phyloP scores from a whole-genome alignment of 2,329 filamentous ascomycete species.

The Beauveria sp. region DNA sequence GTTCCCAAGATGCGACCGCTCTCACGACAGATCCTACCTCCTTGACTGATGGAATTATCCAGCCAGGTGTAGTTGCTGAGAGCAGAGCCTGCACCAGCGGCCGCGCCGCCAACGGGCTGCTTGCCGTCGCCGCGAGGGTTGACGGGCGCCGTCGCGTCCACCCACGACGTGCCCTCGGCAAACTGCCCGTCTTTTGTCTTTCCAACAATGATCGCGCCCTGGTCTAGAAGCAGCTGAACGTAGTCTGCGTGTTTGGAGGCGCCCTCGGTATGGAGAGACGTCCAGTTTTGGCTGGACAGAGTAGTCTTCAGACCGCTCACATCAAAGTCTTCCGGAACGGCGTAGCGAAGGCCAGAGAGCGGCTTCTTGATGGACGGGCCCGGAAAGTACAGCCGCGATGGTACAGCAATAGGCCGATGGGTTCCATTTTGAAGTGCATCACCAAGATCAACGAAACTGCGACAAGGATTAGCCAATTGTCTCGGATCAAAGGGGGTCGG shows the following conservation, averaged over 20 bases:
- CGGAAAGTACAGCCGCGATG: slow-evolving; percentile 29
- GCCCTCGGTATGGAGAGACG: slow-evolving; percentile 40
- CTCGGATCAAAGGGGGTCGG: neutral
- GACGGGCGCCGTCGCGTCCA: slow-evolving; percentile 33
- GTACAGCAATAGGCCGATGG: slow-evolving; percentile 28
- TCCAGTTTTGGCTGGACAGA: slow-evolving; percentile 52
- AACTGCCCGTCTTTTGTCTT: slow-evolving; percentile 46
- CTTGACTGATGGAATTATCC: slow-evolving; percentile 27
- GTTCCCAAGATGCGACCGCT: neutral
- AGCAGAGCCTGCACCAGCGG: slow-evolving; percentile 31
- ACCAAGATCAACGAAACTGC: slow-evolving; percentile 25
- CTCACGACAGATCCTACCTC: slow-evolving; percentile 21
- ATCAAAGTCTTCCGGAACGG: slow-evolving; percentile 27
- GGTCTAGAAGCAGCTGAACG: slow-evolving; percentile 48
- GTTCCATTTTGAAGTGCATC: slow-evolving; percentile 20
- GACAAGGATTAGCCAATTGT: neutral
- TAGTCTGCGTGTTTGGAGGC: slow-evolving; percentile 38
- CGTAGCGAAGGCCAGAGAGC: slow-evolving; percentile 29
- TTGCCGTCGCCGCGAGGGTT: slow-evolving; percentile 42
- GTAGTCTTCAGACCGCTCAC: slow-evolving; percentile 45
- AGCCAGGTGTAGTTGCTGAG: slow-evolving; percentile 36
- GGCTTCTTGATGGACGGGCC: slow-evolving; percentile 23
- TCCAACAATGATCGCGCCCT: slow-evolving; percentile 49
- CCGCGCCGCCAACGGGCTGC: slow-evolving; percentile 26
- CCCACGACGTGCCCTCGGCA: slow-evolving; percentile 34